Evolutionary conservation across 2,329 filamentous ascomycete species (phyloP).

Genomic region (Calonectria honghensis): DNA sequence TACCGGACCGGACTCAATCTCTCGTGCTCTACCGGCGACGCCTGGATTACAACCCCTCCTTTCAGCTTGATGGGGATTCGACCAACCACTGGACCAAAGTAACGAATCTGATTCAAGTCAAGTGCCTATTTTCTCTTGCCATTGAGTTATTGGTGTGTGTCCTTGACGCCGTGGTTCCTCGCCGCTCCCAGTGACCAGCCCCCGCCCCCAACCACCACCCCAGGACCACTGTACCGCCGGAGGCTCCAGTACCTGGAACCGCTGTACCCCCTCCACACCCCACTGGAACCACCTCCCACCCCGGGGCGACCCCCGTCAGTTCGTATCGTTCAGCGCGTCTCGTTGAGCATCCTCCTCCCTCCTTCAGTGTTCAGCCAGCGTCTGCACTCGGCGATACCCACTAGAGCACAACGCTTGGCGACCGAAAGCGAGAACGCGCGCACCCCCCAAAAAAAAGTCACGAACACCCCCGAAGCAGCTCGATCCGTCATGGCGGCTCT

Average conservation of each 20-base stretch:
- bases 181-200: slow-evolving; percentile 51
- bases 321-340: slow-evolving; percentile 33
- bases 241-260: slow-evolving; percentile 50
- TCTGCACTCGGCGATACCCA: slow-evolving; percentile 37
- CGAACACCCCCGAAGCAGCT: slow-evolving; percentile 27
- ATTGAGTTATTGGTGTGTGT: slow-evolving; percentile 51
- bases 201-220: slow-evolving; percentile 43
- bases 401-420: slow-evolving; percentile 27
- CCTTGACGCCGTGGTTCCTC: slow-evolving; percentile 51
- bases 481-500: slow-evolving; percentile 51
- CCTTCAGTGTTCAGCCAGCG: neutral
- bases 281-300: slow-evolving; percentile 39
- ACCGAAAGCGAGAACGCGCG: slow-evolving; percentile 41
- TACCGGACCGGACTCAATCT: slow-evolving; percentile 33
- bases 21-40: slow-evolving; percentile 41
- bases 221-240: slow-evolving; percentile 45
- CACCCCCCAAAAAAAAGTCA: slow-evolving; percentile 29
- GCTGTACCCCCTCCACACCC: slow-evolving; percentile 48
- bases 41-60: slow-evolving; percentile 28
- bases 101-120: slow-evolving; percentile 43
- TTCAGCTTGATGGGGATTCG: slow-evolving; percentile 29
- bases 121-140: slow-evolving; percentile 39
- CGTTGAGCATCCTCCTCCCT: slow-evolving; percentile 11
- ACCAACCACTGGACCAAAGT: slow-evolving; percentile 49
- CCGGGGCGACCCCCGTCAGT: slow-evolving; percentile 28